phyloP scores from a whole-genome alignment of 176 grass and related monocot genomes.

The Musa itinerans region DNA sequence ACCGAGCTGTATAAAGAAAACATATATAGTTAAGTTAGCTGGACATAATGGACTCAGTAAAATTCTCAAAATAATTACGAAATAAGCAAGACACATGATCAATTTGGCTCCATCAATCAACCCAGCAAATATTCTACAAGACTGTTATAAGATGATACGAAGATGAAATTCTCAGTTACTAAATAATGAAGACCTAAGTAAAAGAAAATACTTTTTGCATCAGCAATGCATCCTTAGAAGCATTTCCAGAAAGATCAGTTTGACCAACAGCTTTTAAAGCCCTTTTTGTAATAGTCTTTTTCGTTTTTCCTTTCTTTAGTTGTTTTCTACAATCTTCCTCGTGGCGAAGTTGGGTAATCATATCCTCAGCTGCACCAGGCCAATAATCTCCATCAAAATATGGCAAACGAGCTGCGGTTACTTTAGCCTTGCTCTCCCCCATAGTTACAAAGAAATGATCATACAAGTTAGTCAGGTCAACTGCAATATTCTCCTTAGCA shows the following conservation, averaged over 20 bases:
- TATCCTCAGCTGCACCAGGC: conserved; percentile 20
- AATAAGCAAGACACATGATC: background rate
- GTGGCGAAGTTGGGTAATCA: conserved; percentile 10
- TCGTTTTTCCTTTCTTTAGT: conserved; percentile 61
- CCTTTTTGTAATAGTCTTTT: conserved; percentile 1
- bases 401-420: conserved; percentile 14
- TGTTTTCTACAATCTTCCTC: conserved; percentile 31
- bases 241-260: conserved; percentile 10
- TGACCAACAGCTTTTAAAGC: conserved; percentile 13
- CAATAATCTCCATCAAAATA: conserved; percentile 20
- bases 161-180: background rate
- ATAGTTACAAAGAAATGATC: conserved; percentile 74
- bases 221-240: conserved; percentile 10
- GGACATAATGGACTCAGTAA: no score
- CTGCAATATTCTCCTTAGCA: conserved; percentile 12
- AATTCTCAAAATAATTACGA: background rate
- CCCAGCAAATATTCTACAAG: no score
- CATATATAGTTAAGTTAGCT: background rate
- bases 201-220: conserved; percentile 17
- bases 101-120: background rate
- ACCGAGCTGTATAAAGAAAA: conserved; percentile 58
- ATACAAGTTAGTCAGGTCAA: conserved; percentile 16
- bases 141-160: background rate
- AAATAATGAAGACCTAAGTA: background rate
- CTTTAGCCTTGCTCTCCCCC: conserved; percentile 50